A percentile compares a stretch with the other conserved stretches of the same genome.
Conservation (phyloP, 805 yeast species). For the Pichia deserticola region DNA sequence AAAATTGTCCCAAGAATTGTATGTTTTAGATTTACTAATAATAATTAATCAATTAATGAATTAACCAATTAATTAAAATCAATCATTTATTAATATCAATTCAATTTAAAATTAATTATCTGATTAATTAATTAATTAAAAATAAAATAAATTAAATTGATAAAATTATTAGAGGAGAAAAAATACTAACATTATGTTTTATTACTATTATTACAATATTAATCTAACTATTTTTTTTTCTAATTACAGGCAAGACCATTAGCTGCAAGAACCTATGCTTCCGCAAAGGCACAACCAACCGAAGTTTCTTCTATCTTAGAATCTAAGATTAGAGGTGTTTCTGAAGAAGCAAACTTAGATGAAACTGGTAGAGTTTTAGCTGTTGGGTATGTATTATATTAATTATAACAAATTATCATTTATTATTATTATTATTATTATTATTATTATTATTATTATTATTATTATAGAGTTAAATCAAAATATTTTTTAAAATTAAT, state of each 20-base stretch:
- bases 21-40: slow-evolving; percentile 21
- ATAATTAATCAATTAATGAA: no score
- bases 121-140: no score
- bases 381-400: slow-evolving; percentile 65
- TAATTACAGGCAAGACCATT: slow-evolving; percentile 61
- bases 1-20: slow-evolving; percentile 39
- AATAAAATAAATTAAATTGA: no score
- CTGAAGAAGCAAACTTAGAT: slow-evolving; percentile 94
- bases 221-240: neutral
- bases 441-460: no score
- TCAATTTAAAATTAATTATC: no score
- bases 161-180: no score
- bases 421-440: neutral
- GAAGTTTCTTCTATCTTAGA: slow-evolving; percentile 98
- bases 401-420: neutral
- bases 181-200: slow-evolving; percentile 11
- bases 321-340: slow-evolving; percentile 98
- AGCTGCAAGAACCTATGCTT: slow-evolving; percentile 75
- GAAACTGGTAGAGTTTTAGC: slow-evolving; percentile 99
- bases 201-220: neutral
- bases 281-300: slow-evolving; percentile 97
- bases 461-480: no score
- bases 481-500: no score
- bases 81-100: no score
- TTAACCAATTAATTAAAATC: no score